Evolutionary conservation across 2,329 filamentous ascomycete genomes (phyloP).

Genomic region (Xenosphaeropsis pyriputrescens): DNA sequence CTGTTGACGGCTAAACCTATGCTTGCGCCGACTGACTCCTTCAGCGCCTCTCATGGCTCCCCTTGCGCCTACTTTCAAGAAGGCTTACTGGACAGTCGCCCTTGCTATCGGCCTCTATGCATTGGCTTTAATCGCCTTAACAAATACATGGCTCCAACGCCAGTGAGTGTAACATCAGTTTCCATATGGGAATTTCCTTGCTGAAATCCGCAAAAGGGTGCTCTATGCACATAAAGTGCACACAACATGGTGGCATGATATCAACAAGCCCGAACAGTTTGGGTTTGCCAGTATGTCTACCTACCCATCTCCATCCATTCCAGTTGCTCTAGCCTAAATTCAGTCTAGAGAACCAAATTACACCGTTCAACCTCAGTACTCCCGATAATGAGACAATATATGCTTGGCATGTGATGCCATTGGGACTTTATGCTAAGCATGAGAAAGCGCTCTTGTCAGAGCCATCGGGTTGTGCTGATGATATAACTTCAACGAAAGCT

Average conservation of each 20-base stretch:
- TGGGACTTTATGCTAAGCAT: slow-evolving; percentile 61
- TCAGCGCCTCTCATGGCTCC: slow-evolving; percentile 8
- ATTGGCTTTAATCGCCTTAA: slow-evolving; percentile 46
- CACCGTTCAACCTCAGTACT: slow-evolving; percentile 66
- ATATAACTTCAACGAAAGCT: slow-evolving; percentile 40
- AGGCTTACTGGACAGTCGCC: slow-evolving; percentile 33
- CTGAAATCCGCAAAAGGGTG: slow-evolving; percentile 27
- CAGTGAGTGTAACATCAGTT: slow-evolving; percentile 42
- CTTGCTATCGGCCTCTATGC: slow-evolving; percentile 50
- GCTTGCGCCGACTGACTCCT: no score
- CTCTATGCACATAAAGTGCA: slow-evolving; percentile 76
- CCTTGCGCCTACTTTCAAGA: slow-evolving; percentile 28
- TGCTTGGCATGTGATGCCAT: slow-evolving; percentile 80
- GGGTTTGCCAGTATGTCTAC: slow-evolving; percentile 61
- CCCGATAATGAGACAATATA: slow-evolving; percentile 66
- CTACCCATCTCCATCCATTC: background rate
- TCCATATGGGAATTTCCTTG: background rate
- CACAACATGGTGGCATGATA: slow-evolving; percentile 54
- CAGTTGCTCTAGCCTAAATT: background rate
- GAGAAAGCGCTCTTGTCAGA: slow-evolving; percentile 45
- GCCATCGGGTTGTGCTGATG: slow-evolving; percentile 20
- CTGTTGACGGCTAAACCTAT: no score
- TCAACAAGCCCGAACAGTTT: slow-evolving; percentile 66
- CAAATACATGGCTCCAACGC: slow-evolving; percentile 60
- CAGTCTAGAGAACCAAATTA: slow-evolving; percentile 63